Base-by-base conservation (phyloP, 345 rosid genomes). In the Corymbia maculata region DNA sequence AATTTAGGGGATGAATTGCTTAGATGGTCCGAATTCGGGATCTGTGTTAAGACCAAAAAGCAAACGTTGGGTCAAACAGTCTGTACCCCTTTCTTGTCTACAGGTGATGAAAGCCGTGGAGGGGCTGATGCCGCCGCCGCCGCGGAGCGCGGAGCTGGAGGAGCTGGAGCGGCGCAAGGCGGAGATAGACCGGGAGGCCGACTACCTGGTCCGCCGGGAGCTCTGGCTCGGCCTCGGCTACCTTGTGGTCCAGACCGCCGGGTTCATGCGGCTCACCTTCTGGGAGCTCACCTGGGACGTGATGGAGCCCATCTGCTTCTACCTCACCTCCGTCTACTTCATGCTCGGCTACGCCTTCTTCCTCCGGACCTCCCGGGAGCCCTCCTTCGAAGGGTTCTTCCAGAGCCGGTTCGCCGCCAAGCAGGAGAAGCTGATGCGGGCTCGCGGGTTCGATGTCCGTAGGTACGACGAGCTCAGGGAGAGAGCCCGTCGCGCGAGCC, bases 241-340 rank as follows among this genome's bases (percentile, higher is more conserved):
- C 94, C 79, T 97, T 61, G 93, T 96, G 52, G 89, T 93, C 59
- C 99, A 98, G 88, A 97, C 99, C 9, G 94, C 93, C 1, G 98
- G 89, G n/a, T 93, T 97, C 93, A 95, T 98, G 98, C 94, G 99
- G 93, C 94, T 98, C 51, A 98, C 99, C 1, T 98, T 98, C 44
- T 98, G 99, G 99, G 99, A 98, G 88, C 97, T 98, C 6, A 90
- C 98, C 2, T 98, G 99, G 99, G 99, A 98, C 88, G 98, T 98
- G 9, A 98, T 98, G 99, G 99, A 98, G 47, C 99, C 99, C 2
- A 95, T 98, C 45, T 98, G 99, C 94, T 98, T 95, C 96, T 95
- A 90, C 45, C 91, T 94, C 24, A 96, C 99, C 1, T 94, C 98
- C 22, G 50, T 91, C 4, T 97, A 97, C 87, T 94, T 93, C 92